Evolutionary conservation across 2,329 filamentous ascomycete species (phyloP), one percentile per base, ranked within the genome.

Genomic region (Pestalotiopsis sp.): DNA sequence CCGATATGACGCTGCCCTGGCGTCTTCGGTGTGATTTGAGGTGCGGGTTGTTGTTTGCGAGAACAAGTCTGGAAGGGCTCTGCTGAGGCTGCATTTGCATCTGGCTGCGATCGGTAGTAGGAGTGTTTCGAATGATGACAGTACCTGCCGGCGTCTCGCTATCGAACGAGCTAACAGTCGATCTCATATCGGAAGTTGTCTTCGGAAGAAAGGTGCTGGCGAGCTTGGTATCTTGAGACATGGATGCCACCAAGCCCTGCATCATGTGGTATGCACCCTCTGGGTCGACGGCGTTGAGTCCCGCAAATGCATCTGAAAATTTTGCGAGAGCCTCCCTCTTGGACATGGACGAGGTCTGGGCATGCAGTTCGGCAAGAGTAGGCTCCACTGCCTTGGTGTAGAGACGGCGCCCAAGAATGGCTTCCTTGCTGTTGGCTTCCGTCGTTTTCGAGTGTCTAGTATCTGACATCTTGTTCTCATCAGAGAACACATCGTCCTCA

Each of bases 231-330:
- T 95, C 92, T 62, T 87, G 85, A 58, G 92, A 87, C 61, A 97
- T 86, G 68, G 89, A 89, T n/a, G 93, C 87, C 70, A 97, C 86
- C 72, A 97, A 88, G 68, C 89, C 87, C 75, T 91, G 92, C 76
- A 99, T 86, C 17, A 99, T 86, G 73, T 97, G 90, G 75, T 95
- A 96, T 56, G 95, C 90, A 20, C 95, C 95, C 78, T 98, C 95
- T 0, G 95, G 95, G 76, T 99, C 95, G 38, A 95, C 86, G 59
- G 93, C 90, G 78, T 98, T 94, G 39, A 99, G 86, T 13, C 91
- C 87, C 4, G 91, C 92, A 84, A 96, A 97, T 0, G 95, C 95
- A 78, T 97, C 93, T 0, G 93, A 94, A 13, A 98, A 85, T 71
- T 90, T 90, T 2, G 92, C 93, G 38, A 98, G 86, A 0, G 94